Percentiles rank a stretch among this genome's conserved stretches.
phyloP scores from a whole-genome alignment of 306 rosid genomes.

The Malus asiatica region DNA sequence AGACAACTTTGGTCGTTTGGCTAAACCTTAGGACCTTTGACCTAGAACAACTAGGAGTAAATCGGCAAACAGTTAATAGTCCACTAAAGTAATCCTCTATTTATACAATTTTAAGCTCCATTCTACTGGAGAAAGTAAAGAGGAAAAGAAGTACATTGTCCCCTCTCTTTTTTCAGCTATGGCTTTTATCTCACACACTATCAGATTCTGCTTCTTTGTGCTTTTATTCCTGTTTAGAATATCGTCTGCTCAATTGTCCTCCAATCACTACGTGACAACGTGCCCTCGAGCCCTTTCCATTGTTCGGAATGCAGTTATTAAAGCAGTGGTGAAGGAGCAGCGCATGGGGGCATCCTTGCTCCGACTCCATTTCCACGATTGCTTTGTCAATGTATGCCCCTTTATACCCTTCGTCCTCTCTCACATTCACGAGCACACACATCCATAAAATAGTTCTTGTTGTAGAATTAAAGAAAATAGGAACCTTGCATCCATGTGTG shows the following conservation, averaged over 20 bases:
- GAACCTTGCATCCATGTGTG: not conserved
- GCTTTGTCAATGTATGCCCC: slow-evolving; percentile 13
- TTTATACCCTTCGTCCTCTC: not conserved
- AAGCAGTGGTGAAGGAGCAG: slow-evolving; percentile 46
- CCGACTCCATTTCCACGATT: slow-evolving; percentile 52
- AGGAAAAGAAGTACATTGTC: not conserved
- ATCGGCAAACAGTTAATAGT: not conserved
- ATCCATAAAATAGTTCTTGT: not conserved
- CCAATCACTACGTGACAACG: slow-evolving; percentile 28
- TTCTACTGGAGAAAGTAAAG: not conserved
- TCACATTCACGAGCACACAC: not conserved
- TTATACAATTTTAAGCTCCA: not conserved
- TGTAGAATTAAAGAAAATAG: not conserved
- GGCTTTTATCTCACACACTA: slow-evolving; percentile 17
- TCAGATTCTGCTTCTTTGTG: slow-evolving; percentile 19
- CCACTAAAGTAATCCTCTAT: slow-evolving; percentile 14
- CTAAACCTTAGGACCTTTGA: not conserved
- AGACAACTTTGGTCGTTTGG: not conserved
- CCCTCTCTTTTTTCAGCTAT: slow-evolving; percentile 13
- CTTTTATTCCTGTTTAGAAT: slow-evolving; percentile 15
- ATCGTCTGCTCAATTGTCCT: slow-evolving; percentile 34
- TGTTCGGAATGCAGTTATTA: slow-evolving; percentile 33
- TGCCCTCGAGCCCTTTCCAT: slow-evolving; percentile 46
- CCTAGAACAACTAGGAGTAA: slow-evolving; percentile 5
- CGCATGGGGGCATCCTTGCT: slow-evolving; percentile 70